Percentiles rank a stretch among this genome's conserved stretches.
Evolutionary conservation across 73 alveolate genomes (phyloP).

Genomic region (Uronychia setigera): DNA sequence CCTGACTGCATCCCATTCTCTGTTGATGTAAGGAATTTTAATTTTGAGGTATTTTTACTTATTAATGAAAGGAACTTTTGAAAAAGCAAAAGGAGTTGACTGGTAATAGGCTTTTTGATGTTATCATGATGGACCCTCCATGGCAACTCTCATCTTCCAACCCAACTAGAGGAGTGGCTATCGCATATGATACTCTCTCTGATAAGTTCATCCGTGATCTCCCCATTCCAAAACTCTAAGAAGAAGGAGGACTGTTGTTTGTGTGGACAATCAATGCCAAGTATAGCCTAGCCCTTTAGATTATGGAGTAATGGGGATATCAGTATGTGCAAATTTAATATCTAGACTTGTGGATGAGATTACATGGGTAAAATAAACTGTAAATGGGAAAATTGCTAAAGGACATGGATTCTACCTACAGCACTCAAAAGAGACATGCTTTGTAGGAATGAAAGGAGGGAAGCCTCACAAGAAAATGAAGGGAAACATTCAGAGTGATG

Average conservation of each 20-base stretch:
- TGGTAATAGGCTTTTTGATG: slow-evolving; percentile 83
- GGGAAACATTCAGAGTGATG: slow-evolving; percentile 61
- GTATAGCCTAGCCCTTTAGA: slow-evolving; percentile 68
- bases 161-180: slow-evolving; percentile 89
- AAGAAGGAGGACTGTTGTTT: slow-evolving; percentile 77
- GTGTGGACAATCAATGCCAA: slow-evolving; percentile 90
- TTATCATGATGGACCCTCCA: slow-evolving; percentile 94
- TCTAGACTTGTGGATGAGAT: slow-evolving; percentile 71
- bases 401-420: slow-evolving; percentile 87
- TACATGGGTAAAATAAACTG: slow-evolving; percentile 87
- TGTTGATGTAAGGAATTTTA: slow-evolving; percentile 31
- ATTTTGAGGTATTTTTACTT: not conserved
- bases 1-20: slow-evolving; percentile 53
- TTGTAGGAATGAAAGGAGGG: slow-evolving; percentile 83
- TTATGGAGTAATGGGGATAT: slow-evolving; percentile 83
- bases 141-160: slow-evolving; percentile 89
- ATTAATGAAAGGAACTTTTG: slow-evolving; percentile 19
- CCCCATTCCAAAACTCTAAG: slow-evolving; percentile 67
- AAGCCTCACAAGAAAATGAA: slow-evolving; percentile 32
- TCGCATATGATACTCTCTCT: slow-evolving; percentile 82
- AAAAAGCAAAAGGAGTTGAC: slow-evolving; percentile 12
- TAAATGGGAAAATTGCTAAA: slow-evolving; percentile 81
- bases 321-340: slow-evolving; percentile 14
- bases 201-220: slow-evolving; percentile 64
- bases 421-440: slow-evolving; percentile 91